phyloP scores from a whole-genome alignment of 768 basidiomycete species.

The Panaeolus cyanescens region DNA sequence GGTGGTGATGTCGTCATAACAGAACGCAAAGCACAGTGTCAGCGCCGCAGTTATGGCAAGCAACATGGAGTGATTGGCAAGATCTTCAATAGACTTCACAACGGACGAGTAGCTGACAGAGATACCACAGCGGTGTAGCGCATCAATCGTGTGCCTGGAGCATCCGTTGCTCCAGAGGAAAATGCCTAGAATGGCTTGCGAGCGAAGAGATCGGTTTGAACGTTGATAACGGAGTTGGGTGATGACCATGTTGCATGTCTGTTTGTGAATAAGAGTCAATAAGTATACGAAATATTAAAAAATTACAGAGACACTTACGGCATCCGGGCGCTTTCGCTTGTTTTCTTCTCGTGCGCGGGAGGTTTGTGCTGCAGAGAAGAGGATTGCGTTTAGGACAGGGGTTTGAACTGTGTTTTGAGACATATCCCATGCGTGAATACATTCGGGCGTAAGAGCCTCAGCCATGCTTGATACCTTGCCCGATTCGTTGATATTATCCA shows the following conservation, averaged over 20 bases:
- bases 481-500: not conserved
- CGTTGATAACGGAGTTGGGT: not conserved
- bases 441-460: not conserved
- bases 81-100: not conserved
- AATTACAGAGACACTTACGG: conserved; percentile 1
- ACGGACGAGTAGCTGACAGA: conserved; percentile 4
- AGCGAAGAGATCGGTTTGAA: not conserved
- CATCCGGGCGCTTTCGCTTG: not conserved
- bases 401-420: not conserved
- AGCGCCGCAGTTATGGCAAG: too few species aligned
- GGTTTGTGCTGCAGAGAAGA: not conserved
- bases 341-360: not conserved
- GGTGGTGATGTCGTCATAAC: too few species aligned
- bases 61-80: too few species aligned
- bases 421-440: not conserved
- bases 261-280: not conserved
- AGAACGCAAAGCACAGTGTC: too few species aligned
- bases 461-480: not conserved
- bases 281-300: too few species aligned
- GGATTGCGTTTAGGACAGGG: not conserved
- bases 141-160: conserved; percentile 8
- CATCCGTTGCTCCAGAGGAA: conserved; percentile 6
- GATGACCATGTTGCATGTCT: not conserved
- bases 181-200: conserved; percentile 1
- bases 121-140: not conserved